These are phyloP conservation scores for Sonneratia alba DNA, from an alignment of 345 rosid species.

Conservation along the genomic window DNA sequence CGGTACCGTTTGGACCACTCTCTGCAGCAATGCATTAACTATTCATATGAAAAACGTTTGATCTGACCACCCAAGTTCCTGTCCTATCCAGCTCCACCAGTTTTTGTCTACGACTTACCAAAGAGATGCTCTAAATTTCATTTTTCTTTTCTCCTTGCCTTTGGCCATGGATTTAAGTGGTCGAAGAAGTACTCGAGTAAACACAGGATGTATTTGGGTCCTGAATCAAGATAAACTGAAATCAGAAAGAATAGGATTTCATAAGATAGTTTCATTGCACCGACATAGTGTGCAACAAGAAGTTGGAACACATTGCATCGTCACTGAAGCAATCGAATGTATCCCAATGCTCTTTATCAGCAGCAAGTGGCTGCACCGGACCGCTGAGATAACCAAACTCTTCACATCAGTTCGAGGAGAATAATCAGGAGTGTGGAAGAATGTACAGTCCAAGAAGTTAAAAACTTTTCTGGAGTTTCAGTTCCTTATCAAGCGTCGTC, in stretches of 20 bases:
- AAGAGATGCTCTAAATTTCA: neutral
- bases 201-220: neutral
- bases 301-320: conserved; percentile 9
- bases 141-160: neutral
- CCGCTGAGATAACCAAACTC: neutral
- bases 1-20: too few relatives aligned
- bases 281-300: neutral
- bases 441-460: conserved; percentile 32
- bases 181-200: too few relatives aligned
- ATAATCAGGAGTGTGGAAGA: conserved; percentile 12
- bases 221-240: neutral
- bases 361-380: conserved; percentile 4
- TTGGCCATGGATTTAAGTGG: too few relatives aligned
- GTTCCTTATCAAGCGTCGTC: conserved; percentile 55
- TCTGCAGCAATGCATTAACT: too few relatives aligned
- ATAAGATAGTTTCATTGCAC: neutral
- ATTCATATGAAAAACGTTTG: too few relatives aligned
- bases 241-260: too few relatives aligned
- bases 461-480: too few relatives aligned
- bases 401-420: conserved; percentile 21
- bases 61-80: too few relatives aligned
- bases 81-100: too few relatives aligned
- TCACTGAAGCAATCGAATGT: conserved; percentile 21
- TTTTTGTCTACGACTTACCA: too few relatives aligned
- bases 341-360: neutral